A percentile compares a stretch with the other conserved stretches of the same genome.
Conservation (phyloP, 495 filamentous ascomycete genomes). For the Penicillium silybi region DNA sequence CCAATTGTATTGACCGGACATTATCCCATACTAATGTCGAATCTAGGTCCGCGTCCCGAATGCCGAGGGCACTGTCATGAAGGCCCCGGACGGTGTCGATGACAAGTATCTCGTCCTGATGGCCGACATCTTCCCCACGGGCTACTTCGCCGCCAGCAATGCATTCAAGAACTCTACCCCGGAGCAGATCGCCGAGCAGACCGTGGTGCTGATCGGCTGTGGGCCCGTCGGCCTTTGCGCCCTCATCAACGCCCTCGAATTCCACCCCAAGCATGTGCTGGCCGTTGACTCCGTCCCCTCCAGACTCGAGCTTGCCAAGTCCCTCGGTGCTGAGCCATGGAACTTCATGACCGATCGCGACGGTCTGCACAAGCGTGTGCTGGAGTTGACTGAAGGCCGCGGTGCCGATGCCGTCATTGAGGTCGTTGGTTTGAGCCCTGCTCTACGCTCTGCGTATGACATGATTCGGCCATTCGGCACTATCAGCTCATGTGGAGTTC, state of each 20-base stretch:
- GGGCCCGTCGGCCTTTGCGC: constrained; percentile 89
- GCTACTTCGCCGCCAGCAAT: constrained; percentile 84
- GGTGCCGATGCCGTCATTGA: constrained; percentile 92
- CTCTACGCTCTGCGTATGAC: constrained; percentile 79
- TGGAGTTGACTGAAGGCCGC: constrained; percentile 73
- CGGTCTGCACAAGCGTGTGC: constrained; percentile 64
- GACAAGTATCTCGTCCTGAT: constrained; percentile 76
- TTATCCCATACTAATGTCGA: not conserved
- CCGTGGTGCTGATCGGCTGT: constrained; percentile 81
- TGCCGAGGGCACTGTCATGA: constrained; percentile 78
- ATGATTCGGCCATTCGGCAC: constrained; percentile 81
- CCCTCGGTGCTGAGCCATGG: constrained; percentile 79
- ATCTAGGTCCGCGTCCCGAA: constrained; percentile 70
- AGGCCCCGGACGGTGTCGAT: constrained; percentile 68
- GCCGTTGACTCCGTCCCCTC: constrained; percentile 81
- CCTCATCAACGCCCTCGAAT: constrained; percentile 76
- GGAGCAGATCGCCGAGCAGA: constrained; percentile 62
- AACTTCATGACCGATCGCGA: constrained; percentile 72
- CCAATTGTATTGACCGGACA: not conserved
- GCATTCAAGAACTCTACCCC: constrained; percentile 66
- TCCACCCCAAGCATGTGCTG: constrained; percentile 74
- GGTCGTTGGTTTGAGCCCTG: constrained; percentile 82
- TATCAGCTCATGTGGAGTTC: constrained; percentile 86
- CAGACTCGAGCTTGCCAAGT: constrained; percentile 70
- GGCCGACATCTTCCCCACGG: constrained; percentile 57